Percentiles rank a stretch among this genome's conserved stretches.
Evolutionary conservation across 1,284 basidiomycete genomes (phyloP).

Genomic region (Sanghuangporus baumii): DNA sequence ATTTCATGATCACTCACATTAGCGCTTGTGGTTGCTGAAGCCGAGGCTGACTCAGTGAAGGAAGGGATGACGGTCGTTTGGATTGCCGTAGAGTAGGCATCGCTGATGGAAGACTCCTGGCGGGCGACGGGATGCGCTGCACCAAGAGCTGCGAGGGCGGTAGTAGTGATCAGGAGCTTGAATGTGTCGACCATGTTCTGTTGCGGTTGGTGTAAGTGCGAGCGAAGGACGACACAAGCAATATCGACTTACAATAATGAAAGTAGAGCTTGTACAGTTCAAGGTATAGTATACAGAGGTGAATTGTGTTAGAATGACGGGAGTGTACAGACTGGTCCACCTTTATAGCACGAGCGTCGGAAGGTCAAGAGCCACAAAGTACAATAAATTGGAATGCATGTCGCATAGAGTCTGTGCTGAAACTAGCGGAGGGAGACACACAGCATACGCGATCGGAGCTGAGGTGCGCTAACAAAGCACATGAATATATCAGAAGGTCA

Average conservation of each 20-base stretch:
- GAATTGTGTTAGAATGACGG: not conserved
- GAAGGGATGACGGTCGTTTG: not conserved
- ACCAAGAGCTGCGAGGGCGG: not conserved
- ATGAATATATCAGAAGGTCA: not conserved
- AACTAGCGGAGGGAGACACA: not conserved
- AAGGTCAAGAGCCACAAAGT: not conserved
- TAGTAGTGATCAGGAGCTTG: not conserved
- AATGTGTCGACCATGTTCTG: not conserved
- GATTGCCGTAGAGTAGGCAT: not conserved
- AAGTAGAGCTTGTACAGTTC: too few species aligned
- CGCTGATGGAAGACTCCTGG: not conserved
- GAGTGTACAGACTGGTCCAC: not conserved
- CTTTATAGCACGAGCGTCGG: not conserved
- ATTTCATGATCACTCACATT: not conserved
- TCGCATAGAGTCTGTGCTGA: not conserved
- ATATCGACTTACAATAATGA: too few species aligned
- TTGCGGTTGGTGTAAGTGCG: not conserved
- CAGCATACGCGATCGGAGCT: not conserved
- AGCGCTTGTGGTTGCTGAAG: not conserved
- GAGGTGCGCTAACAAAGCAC: not conserved
- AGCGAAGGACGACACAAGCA: not conserved
- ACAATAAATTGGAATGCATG: not conserved
- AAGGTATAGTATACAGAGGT: too few species aligned
- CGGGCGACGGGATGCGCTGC: not conserved
- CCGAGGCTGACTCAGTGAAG: not conserved